Conservation (phyloP, 1,139 yeast genomes). For the Blastobotrys malaysiensis region DNA sequence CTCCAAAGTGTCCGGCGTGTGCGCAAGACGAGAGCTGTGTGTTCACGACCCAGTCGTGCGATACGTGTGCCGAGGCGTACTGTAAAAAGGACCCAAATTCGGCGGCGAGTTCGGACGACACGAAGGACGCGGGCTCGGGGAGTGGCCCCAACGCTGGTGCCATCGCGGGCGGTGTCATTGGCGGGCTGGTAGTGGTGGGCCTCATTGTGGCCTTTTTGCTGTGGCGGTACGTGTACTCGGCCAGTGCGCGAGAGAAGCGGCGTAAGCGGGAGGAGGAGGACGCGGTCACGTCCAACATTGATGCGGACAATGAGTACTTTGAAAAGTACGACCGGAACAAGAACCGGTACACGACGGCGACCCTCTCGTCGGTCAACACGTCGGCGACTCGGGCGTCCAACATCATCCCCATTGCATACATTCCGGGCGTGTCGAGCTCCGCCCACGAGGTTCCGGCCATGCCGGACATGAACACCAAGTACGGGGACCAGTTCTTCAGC, state of each 20-base stretch:
- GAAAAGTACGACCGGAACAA: constrained; percentile 13
- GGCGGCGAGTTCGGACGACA: constrained; percentile 9
- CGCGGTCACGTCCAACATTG: constrained; percentile 15
- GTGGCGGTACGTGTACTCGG: constrained; percentile 28
- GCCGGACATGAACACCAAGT: constrained; percentile 14
- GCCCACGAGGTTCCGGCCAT: constrained; percentile 12
- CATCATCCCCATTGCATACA: constrained; percentile 87
- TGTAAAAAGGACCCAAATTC: constrained; percentile 17
- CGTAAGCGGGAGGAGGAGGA: constrained; percentile 14
- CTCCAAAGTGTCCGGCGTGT: constrained; percentile 28
- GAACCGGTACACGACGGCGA: constrained; percentile 21
- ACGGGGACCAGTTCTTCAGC: constrained; percentile 16
- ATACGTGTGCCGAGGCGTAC: constrained; percentile 25
- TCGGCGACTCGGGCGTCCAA: constrained; percentile 70
- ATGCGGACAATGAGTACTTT: constrained; percentile 17
- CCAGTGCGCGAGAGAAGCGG: constrained; percentile 16
- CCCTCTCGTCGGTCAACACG: constrained; percentile 24
- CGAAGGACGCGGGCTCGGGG: constrained; percentile 5
- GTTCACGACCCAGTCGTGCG: constrained; percentile 29
- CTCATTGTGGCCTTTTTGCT: constrained; percentile 23
- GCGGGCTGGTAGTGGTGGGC: constrained; percentile 31
- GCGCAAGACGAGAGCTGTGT: constrained; percentile 26
- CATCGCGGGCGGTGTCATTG: constrained; percentile 38
- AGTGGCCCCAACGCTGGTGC: constrained; percentile 28
- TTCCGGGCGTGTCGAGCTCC: constrained; percentile 64